Evolutionary conservation across 164 flowering plant species (phyloP).

Genomic region (Magnolia kwangsiensis): DNA sequence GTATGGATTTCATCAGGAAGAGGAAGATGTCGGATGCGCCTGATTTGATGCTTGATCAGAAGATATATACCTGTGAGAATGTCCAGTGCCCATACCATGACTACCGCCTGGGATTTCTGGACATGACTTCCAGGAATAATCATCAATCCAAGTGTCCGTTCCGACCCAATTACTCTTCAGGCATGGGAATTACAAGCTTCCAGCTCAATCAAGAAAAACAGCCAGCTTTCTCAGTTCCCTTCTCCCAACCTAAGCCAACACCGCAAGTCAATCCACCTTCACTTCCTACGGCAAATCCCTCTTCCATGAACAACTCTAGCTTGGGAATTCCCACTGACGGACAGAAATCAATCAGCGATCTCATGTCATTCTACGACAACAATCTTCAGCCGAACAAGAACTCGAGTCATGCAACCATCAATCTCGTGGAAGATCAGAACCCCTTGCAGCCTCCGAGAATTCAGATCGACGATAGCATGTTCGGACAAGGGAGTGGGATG

Average conservation of each 20-base stretch:
- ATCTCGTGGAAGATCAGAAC: conserved; percentile 26
- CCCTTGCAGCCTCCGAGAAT: conserved; percentile 23
- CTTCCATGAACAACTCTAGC: conserved; percentile 29
- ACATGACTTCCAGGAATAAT: conserved; percentile 46
- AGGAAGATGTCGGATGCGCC: conserved; percentile 38
- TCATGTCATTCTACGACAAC: conserved; percentile 52
- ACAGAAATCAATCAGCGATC: conserved; percentile 54
- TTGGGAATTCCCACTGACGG: conserved; percentile 64
- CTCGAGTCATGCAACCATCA: conserved; percentile 16
- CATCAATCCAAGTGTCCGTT: conserved; percentile 45
- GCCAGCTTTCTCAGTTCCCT: conserved; percentile 27
- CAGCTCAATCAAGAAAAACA: conserved; percentile 29
- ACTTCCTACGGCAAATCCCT: conserved; percentile 5
- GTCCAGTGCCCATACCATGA: conserved; percentile 44
- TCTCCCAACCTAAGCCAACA: conserved; percentile 36
- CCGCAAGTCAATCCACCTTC: conserved; percentile 12
- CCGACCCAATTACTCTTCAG: conserved; percentile 18
- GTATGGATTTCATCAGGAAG: conserved; percentile 27
- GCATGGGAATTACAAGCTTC: conserved; percentile 23
- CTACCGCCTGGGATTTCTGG: conserved; percentile 39
- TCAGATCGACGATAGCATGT: conserved; percentile 29
- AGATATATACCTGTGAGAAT: conserved; percentile 41
- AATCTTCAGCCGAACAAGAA: conserved; percentile 36
- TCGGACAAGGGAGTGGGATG: conserved; percentile 25
- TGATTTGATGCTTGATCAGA: conserved; percentile 26